Conservation (phyloP, 331 rosid species). For the Rosa hybrid region DNA sequence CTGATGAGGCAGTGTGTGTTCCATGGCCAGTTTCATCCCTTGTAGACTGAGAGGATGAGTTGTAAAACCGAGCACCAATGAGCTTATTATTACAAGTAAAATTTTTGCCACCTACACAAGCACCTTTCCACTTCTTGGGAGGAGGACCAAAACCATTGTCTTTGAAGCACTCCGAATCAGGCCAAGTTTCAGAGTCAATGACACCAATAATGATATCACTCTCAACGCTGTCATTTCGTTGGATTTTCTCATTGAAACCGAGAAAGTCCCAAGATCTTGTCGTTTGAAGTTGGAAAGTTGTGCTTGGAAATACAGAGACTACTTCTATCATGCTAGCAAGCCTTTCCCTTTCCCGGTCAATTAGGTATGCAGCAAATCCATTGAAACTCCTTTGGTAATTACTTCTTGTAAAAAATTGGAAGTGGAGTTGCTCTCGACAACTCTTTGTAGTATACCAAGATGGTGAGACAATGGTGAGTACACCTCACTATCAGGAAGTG, state of each 20-base stretch:
- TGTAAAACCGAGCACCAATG: conserved; percentile 7
- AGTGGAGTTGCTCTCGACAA: neutral
- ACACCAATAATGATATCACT: conserved; percentile 10
- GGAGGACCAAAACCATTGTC: conserved; percentile 4
- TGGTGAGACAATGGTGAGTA: conserved; percentile 1
- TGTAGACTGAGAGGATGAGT: neutral
- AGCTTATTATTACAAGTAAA: neutral
- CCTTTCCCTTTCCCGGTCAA: neutral
- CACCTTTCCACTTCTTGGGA: conserved; percentile 17
- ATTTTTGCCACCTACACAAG: conserved; percentile 4
- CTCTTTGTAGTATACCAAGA: neutral
- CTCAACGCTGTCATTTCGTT: neutral
- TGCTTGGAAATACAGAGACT: conserved; percentile 5
- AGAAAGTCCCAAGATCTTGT: conserved; percentile 8
- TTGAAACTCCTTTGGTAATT: conserved; percentile 2
- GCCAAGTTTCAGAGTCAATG: conserved; percentile 8
- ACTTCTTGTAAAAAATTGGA: neutral
- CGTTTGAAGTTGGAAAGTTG: neutral
- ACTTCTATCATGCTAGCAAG: neutral
- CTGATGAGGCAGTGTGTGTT: conserved; percentile 20
- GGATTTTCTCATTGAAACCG: neutral
- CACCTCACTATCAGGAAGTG: conserved; percentile 1
- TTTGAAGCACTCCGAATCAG: neutral
- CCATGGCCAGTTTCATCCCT: conserved; percentile 21
- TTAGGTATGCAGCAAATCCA: neutral